Evolutionary conservation across 1,284 basidiomycete genomes (phyloP), one percentile per base, ranked within the genome.

Genomic region (Boletus subluridellus): DNA sequence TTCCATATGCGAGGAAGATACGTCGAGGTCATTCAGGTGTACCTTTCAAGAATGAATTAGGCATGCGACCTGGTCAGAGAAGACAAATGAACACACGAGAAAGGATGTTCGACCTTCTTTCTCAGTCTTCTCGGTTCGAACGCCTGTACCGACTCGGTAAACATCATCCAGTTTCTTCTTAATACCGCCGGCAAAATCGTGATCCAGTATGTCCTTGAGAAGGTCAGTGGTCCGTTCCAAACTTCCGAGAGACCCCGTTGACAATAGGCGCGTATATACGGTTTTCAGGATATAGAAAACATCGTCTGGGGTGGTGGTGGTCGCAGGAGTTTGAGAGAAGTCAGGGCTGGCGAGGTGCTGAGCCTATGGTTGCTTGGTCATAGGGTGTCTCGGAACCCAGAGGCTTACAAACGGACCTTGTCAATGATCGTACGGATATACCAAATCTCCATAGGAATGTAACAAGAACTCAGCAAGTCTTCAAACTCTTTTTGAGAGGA

Each of bases 201-300:
- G 78, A 60, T 96, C 93, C 66, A 97, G 79, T 24, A 91, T 81
- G 9, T 87, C 86, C 52, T 82, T 78, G 12, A 97, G 77, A 52
- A 82, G 83, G 24, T 82, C 80, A 3, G 86, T 76, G 61, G 86
- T 86, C 21, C 76, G 77, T 55, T 82, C 77, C 2, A 94, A 79
- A 2, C 82, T 83, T 3, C 70, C 69, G 1, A 86, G 64, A 3
- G 87, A 88, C 0, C 92, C 92, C 0, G 88, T 89, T 0, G 87
- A 87, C 17, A 95, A 70, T 34, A 93, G 76, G 11, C 95, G 82
- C 17, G 83, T 77, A 5, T 95, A 78, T 3, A 95, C 87, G 4
- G 87, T 80, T 73, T 95, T 97, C 61, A 97, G 77, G 57, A 98
- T 89, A 74, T 95, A 98, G 75, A 98, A 98, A 2, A 89, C 90